phyloP scores from a whole-genome alignment of 1,284 basidiomycete species.

The Kwoniella shivajii region DNA sequence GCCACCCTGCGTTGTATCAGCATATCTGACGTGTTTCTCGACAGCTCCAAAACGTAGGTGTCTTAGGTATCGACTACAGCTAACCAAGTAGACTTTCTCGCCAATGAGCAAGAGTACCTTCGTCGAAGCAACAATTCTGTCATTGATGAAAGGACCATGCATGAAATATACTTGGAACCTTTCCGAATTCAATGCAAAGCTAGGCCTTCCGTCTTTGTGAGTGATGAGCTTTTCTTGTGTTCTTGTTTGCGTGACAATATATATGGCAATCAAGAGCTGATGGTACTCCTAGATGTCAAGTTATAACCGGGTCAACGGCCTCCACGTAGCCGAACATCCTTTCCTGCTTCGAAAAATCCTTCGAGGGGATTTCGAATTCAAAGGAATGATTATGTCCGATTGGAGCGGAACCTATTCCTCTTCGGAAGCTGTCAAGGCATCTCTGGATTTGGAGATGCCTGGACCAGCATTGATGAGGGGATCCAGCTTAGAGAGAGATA shows the following conservation, averaged over 20 bases:
- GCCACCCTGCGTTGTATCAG: neutral
- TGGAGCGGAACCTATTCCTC: conserved; percentile 73
- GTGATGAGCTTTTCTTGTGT: conserved; percentile 12
- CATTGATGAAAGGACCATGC: conserved; percentile 66
- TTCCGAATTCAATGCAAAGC: conserved; percentile 59
- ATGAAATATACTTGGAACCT: conserved; percentile 78
- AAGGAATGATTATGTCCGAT: conserved; percentile 62
- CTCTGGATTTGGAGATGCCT: conserved; percentile 68
- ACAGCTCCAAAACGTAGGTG: conserved; percentile 23
- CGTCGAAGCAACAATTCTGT: conserved; percentile 51
- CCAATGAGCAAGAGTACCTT: conserved; percentile 60
- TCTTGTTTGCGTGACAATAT: conserved; percentile 63
- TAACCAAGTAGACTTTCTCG: conserved; percentile 34
- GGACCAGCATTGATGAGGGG: conserved; percentile 43
- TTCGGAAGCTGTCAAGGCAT: conserved; percentile 68
- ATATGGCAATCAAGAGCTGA: too few species aligned
- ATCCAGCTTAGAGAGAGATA: conserved; percentile 61
- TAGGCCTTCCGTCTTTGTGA: conserved; percentile 51
- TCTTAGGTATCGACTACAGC: conserved; percentile 38
- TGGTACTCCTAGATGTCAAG: conserved; percentile 63
- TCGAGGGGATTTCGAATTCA: conserved; percentile 57
- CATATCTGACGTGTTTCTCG: neutral
- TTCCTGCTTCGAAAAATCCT: conserved; percentile 67
- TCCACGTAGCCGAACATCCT: conserved; percentile 69
- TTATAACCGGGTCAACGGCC: conserved; percentile 65